These are phyloP conservation scores for Phoma sp. DNA, from an alignment of 2,329 filamentous ascomycete genomes.

Conservation along the genomic window DNA sequence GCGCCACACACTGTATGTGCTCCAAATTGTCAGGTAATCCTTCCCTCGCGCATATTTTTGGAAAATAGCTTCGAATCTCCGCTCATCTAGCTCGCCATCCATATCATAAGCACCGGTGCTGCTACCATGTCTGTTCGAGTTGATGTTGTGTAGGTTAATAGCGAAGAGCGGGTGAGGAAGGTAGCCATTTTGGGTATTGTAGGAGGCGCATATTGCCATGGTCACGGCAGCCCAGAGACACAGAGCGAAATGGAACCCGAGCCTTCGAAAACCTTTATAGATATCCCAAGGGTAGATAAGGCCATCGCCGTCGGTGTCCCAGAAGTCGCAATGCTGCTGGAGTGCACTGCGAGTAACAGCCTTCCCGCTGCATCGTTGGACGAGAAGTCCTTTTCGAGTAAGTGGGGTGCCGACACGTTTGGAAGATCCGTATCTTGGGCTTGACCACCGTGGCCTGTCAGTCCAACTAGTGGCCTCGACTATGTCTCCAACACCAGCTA, in stretches of 20 bases:
- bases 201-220: slow-evolving; percentile 23
- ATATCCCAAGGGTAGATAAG: slow-evolving; percentile 29
- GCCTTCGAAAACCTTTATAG: slow-evolving; percentile 21
- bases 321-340: slow-evolving; percentile 26
- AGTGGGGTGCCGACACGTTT: background rate
- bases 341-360: slow-evolving; percentile 14
- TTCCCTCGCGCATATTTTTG: slow-evolving; percentile 24
- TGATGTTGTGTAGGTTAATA: slow-evolving; percentile 26
- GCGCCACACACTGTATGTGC: slow-evolving; percentile 18
- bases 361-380: background rate
- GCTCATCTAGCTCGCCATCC: slow-evolving; percentile 22
- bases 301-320: slow-evolving; percentile 21
- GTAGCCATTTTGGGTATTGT: slow-evolving; percentile 21
- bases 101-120: slow-evolving; percentile 26
- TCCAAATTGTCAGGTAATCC: slow-evolving; percentile 18
- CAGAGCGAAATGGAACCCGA: slow-evolving; percentile 22
- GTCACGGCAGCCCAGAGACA: slow-evolving; percentile 27
- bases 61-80: slow-evolving; percentile 24
- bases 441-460: background rate
- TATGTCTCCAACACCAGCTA: slow-evolving; percentile 4
- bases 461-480: background rate
- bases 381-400: background rate
- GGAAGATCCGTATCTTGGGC: background rate
- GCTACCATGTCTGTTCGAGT: slow-evolving; percentile 25
- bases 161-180: slow-evolving; percentile 23